These are phyloP conservation scores for Paecilomyces sp. DNA, from an alignment of 2,329 filamentous ascomycete species.

Conservation along the genomic window DNA sequence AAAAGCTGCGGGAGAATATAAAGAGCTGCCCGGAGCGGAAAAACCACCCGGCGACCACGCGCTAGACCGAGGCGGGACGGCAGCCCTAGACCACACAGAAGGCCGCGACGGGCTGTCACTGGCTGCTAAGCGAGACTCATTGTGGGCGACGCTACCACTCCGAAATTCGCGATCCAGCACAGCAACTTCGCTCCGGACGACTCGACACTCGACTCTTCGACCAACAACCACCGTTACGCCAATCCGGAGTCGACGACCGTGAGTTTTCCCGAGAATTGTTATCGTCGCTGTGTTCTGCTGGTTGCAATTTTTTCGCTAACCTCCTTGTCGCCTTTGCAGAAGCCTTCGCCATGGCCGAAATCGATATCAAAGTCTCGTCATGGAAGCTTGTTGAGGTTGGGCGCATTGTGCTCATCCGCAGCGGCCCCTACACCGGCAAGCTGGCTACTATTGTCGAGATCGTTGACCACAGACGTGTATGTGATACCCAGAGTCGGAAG, in stretches of 20 bases:
- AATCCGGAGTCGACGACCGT: constrained; percentile 34
- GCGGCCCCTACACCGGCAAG: constrained; percentile 73
- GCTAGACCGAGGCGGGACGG: constrained; percentile 6
- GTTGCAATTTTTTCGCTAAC: constrained; percentile 3
- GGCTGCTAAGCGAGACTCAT: constrained; percentile 36
- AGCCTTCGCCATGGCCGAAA: constrained; percentile 71
- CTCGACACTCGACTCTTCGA: constrained; percentile 34
- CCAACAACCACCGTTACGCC: constrained; percentile 29
- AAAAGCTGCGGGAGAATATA: constrained; percentile 12
- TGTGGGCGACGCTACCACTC: constrained; percentile 26
- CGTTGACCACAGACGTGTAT: constrained; percentile 99
- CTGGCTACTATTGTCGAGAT: constrained; percentile 97
- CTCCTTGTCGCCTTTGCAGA: constrained; percentile 31
- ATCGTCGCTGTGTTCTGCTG: constrained; percentile 2
- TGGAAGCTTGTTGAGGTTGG: constrained; percentile 98
- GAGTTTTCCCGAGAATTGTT: constrained; percentile 19
- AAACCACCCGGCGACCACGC: constrained; percentile 4
- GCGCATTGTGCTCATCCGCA: constrained; percentile 88
- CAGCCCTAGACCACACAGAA: constrained; percentile 30
- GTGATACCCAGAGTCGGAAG: constrained; percentile 37
- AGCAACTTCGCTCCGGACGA: constrained; percentile 25
- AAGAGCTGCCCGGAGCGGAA: constrained; percentile 17
- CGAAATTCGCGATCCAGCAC: constrained; percentile 30
- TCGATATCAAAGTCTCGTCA: constrained; percentile 71
- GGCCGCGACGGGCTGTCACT: constrained; percentile 16